Percentiles rank a stretch among this genome's conserved stretches.
Evolutionary conservation across 1,284 basidiomycete species (phyloP).

Genomic region (Microbotryum scabiosae): DNA sequence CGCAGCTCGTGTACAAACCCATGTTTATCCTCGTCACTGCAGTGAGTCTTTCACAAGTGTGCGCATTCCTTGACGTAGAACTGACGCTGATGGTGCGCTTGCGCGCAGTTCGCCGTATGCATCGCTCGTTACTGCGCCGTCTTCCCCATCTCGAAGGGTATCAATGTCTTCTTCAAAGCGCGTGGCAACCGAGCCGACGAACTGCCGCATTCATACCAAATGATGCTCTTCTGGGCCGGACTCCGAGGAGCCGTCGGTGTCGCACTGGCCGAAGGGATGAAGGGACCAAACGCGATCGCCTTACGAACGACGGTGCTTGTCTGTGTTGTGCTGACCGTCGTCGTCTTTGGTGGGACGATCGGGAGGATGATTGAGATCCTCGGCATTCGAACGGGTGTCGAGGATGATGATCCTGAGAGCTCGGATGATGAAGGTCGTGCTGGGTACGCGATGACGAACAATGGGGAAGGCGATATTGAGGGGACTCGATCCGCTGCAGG

Average conservation of each 20-base stretch:
- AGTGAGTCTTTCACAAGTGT: slow-evolving; percentile 35
- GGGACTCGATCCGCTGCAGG: neutral
- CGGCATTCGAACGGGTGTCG: slow-evolving; percentile 88
- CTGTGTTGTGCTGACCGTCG: slow-evolving; percentile 88
- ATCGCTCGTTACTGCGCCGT: slow-evolving; percentile 93
- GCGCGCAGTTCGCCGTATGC: slow-evolving; percentile 62
- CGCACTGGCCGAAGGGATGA: slow-evolving; percentile 89
- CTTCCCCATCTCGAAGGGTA: slow-evolving; percentile 88
- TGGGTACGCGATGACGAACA: neutral
- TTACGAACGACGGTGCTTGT: slow-evolving; percentile 90
- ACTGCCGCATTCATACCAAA: slow-evolving; percentile 78
- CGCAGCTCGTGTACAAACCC: slow-evolving; percentile 85
- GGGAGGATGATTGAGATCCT: slow-evolving; percentile 93
- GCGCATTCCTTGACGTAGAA: neutral
- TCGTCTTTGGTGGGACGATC: slow-evolving; percentile 94
- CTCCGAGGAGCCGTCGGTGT: slow-evolving; percentile 93
- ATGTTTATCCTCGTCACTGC: slow-evolving; percentile 86
- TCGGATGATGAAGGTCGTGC: slow-evolving; percentile 63
- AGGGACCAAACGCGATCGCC: slow-evolving; percentile 74
- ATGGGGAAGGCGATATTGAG: slow-evolving; percentile 2
- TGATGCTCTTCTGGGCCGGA: slow-evolving; percentile 95
- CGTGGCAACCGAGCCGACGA: slow-evolving; percentile 69
- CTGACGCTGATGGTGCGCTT: neutral
- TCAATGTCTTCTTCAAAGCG: slow-evolving; percentile 81
- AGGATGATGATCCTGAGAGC: slow-evolving; percentile 65